Percentiles rank a stretch among this genome's conserved stretches.
Evolutionary conservation across 768 basidiomycete genomes (phyloP).

Genomic region (Trametes elegans): DNA sequence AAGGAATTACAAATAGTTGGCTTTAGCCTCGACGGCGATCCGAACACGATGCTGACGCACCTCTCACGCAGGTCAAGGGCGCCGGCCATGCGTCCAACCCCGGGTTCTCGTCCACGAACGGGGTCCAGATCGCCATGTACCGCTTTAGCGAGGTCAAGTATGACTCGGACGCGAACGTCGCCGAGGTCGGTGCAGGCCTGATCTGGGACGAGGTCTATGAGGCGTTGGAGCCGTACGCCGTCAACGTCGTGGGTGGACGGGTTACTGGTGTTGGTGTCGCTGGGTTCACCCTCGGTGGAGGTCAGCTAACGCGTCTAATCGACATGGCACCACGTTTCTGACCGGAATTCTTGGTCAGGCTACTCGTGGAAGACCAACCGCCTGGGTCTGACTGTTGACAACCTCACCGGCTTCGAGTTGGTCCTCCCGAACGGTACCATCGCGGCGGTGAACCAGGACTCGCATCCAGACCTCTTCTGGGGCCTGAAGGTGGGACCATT

Average conservation of each 20-base stretch:
- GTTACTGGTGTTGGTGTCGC: conserved; percentile 45
- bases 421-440: conserved; percentile 54
- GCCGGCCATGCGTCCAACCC: conserved; percentile 35
- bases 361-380: conserved; percentile 67
- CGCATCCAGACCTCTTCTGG: conserved; percentile 41
- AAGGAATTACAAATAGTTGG: conserved; percentile 15
- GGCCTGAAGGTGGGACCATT: conserved; percentile 45
- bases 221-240: conserved; percentile 45
- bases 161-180: conserved; percentile 20
- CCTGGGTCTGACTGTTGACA: conserved; percentile 56
- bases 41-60: not conserved
- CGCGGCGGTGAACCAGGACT: conserved; percentile 30
- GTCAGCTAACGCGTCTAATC: conserved; percentile 24
- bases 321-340: not conserved
- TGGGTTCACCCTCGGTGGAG: conserved; percentile 49
- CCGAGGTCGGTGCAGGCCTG: conserved; percentile 37
- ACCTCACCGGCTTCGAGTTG: conserved; percentile 51
- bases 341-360: conserved; percentile 33
- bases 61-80: conserved; percentile 31
- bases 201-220: conserved; percentile 69
- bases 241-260: conserved; percentile 59
- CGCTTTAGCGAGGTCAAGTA: conserved; percentile 30
- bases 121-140: conserved; percentile 35
- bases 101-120: conserved; percentile 36
- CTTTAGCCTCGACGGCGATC: not conserved